phyloP scores from a whole-genome alignment of 768 basidiomycete genomes.

The Coprinopsis strossmayeri region DNA sequence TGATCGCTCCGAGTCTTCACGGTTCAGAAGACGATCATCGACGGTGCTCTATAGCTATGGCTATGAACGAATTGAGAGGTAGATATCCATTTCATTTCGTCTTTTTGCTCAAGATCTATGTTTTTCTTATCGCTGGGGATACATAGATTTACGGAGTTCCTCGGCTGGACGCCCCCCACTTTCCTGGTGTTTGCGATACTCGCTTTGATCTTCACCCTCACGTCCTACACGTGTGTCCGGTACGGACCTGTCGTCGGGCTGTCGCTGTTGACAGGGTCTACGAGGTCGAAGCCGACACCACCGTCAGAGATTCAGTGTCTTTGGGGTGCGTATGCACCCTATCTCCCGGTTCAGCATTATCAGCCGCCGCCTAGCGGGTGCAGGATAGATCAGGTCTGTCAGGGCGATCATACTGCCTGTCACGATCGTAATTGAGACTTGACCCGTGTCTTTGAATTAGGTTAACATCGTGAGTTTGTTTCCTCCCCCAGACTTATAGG shows the following conservation, averaged over 20 bases:
- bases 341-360: constrained; percentile 42
- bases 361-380: constrained; percentile 40
- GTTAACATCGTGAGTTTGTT: constrained; percentile 49
- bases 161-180: neutral
- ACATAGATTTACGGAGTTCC: neutral
- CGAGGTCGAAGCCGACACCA: neutral
- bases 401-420: constrained; percentile 1
- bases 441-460: constrained; percentile 22
- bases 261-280: neutral
- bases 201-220: constrained; percentile 8
- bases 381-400: constrained; percentile 45
- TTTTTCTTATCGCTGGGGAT: too few relatives aligned
- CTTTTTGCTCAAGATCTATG: too few relatives aligned
- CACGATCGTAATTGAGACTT: neutral
- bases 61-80: too few relatives aligned
- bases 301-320: constrained; percentile 16
- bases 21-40: too few relatives aligned
- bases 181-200: constrained; percentile 1
- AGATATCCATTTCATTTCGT: too few relatives aligned
- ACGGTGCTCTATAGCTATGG: too few relatives aligned
- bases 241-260: neutral
- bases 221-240: constrained; percentile 4
- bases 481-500: too few relatives aligned
- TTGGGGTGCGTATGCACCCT: constrained; percentile 64
- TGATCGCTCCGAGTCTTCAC: too few relatives aligned